Evolutionary conservation across 2,329 filamentous ascomycete genomes (phyloP).

Genomic region (Sporothrix luriei): DNA sequence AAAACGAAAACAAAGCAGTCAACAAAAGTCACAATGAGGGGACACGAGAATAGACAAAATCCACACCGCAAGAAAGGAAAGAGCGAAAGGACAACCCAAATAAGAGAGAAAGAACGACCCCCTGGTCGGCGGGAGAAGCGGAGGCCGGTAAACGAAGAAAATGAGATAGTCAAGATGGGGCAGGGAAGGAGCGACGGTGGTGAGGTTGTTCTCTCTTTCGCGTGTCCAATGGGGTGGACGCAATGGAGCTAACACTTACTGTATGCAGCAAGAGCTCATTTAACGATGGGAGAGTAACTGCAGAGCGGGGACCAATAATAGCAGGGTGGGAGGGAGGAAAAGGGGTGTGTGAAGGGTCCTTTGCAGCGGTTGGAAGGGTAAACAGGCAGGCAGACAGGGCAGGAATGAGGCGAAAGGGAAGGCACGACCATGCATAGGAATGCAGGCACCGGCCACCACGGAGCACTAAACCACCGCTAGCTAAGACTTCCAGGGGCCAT

Average conservation of each 20-base stretch:
- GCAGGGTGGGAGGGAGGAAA: slow-evolving; percentile 10
- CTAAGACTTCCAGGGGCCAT: slow-evolving; percentile 2
- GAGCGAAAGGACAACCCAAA: not conserved
- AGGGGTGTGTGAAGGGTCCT: slow-evolving; percentile 14
- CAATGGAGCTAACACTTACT: slow-evolving; percentile 24
- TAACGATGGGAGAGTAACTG: slow-evolving; percentile 27
- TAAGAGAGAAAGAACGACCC: slow-evolving; percentile 20
- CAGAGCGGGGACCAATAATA: slow-evolving; percentile 29
- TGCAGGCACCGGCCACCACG: slow-evolving; percentile 26
- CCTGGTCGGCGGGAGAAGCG: slow-evolving; percentile 17
- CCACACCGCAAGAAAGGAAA: slow-evolving; percentile 1
- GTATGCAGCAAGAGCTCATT: slow-evolving; percentile 31
- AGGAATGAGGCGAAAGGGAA: slow-evolving; percentile 8
- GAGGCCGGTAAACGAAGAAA: slow-evolving; percentile 27
- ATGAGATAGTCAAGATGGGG: slow-evolving; percentile 8
- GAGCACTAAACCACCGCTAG: slow-evolving; percentile 16
- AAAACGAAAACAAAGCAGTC: not conserved
- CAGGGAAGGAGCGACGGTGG: slow-evolving; percentile 22
- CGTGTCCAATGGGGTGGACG: slow-evolving; percentile 30
- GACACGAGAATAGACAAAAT: not conserved
- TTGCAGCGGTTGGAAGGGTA: not conserved
- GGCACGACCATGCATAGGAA: slow-evolving; percentile 24
- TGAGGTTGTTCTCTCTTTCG: slow-evolving; percentile 29
- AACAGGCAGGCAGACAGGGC: not conserved
- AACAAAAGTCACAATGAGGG: not conserved